These are phyloP conservation scores for Globisporangium heterothallicum DNA, from an alignment of 352 stramenopile genomes.

Conservation along the genomic window DNA sequence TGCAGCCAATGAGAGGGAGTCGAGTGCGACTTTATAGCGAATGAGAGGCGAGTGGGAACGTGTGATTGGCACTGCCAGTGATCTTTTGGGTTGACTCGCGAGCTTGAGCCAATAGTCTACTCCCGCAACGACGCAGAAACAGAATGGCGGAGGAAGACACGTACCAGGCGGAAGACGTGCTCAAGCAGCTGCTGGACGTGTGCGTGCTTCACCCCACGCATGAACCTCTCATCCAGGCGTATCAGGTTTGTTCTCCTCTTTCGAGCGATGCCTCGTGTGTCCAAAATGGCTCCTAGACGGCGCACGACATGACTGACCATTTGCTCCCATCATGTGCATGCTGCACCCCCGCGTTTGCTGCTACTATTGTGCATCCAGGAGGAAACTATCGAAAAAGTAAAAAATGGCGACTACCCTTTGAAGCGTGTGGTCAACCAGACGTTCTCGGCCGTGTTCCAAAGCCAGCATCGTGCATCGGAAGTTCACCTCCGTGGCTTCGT, in stretches of 20 bases:
- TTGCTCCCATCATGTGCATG: conserved; percentile 1
- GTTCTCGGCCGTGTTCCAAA: conserved; percentile 46
- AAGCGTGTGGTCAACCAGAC: conserved; percentile 65
- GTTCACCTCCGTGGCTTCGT: conserved; percentile 48
- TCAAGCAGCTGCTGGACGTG: conserved; percentile 53
- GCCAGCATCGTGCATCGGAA: conserved; percentile 52
- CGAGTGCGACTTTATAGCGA: not conserved
- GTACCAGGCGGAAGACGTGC: conserved; percentile 41
- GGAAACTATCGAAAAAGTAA: conserved; percentile 59
- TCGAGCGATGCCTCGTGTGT: not conserved
- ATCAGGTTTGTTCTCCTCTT: conserved; percentile 27
- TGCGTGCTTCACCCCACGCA: conserved; percentile 45
- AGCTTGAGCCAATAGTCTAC: too few species aligned
- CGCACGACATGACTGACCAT: not conserved
- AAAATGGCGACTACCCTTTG: conserved; percentile 45
- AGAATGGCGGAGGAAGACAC: conserved; percentile 10
- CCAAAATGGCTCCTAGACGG: not conserved
- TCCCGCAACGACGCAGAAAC: not conserved
- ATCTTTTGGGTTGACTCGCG: conserved; percentile 14
- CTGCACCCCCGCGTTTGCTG: not conserved
- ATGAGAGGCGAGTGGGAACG: not conserved
- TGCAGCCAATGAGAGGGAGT: not conserved
- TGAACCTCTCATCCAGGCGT: conserved; percentile 46
- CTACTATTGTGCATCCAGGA: conserved; percentile 22
- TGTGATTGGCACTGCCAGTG: conserved; percentile 22